Percentiles rank a stretch among this genome's conserved stretches.
phyloP scores from a whole-genome alignment of 2,329 filamentous ascomycete species.

The Xylariomycetidae sp. region DNA sequence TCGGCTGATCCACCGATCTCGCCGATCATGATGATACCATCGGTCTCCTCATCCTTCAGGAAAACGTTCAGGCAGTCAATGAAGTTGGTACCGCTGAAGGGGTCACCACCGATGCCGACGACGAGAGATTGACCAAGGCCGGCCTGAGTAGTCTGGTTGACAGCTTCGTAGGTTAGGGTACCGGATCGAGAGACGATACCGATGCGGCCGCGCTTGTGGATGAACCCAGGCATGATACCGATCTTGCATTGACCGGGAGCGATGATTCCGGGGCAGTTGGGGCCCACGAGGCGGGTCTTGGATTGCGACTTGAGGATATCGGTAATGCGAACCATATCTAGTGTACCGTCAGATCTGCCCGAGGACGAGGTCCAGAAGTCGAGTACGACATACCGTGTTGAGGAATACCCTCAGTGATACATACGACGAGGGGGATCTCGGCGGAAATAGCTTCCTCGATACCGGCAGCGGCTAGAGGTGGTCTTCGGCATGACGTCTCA shows the following conservation, averaged over 20 bases:
- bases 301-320: constrained; percentile 94
- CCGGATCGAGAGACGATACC: constrained; percentile 98
- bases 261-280: constrained; percentile 98
- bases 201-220: constrained; percentile 98
- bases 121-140: constrained; percentile 97
- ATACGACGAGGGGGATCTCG: constrained; percentile 92
- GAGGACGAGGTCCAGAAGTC: constrained; percentile 2
- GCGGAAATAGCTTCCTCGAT: constrained; percentile 95
- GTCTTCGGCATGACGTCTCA: constrained; percentile 44
- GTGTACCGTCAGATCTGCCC: constrained; percentile 6
- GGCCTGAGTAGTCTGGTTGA: constrained; percentile 98
- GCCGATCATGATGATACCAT: constrained; percentile 99
- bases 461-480: constrained; percentile 84
- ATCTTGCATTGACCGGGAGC: constrained; percentile 97
- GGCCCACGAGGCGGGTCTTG: constrained; percentile 94
- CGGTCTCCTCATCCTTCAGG: constrained; percentile 90
- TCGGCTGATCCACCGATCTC: constrained; percentile 97
- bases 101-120: constrained; percentile 96
- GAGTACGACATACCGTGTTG: constrained; percentile 70
- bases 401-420: constrained; percentile 96
- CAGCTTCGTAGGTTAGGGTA: constrained; percentile 97
- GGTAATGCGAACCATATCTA: constrained; percentile 99
- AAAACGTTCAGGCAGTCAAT: constrained; percentile 99
- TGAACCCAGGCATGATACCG: constrained; percentile 99
- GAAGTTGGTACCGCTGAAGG: constrained; percentile 98